Percentiles rank a stretch among this genome's conserved stretches.
Conservation (phyloP, 495 filamentous ascomycete genomes). For the Pyrenula massariospora region DNA sequence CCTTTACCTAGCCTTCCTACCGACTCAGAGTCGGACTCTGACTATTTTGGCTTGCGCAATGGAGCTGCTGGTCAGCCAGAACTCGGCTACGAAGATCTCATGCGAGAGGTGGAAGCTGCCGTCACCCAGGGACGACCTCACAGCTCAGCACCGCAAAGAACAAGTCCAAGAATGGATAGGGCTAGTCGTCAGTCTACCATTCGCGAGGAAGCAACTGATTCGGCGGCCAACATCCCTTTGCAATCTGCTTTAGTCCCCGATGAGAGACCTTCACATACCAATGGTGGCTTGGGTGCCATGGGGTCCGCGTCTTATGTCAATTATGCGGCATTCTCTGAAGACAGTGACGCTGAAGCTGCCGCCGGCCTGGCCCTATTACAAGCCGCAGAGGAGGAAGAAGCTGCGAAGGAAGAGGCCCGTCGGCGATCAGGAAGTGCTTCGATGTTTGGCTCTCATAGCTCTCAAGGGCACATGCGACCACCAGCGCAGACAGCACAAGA, state of each 20-base stretch:
- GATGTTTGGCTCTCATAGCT: slow-evolving; percentile 17
- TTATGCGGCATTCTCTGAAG: slow-evolving; percentile 50
- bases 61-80: slow-evolving; percentile 10
- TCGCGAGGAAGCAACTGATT: slow-evolving; percentile 9
- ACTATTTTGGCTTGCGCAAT: slow-evolving; percentile 11
- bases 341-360: slow-evolving; percentile 84
- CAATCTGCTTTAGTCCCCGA: slow-evolving; percentile 21
- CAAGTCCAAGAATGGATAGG: slow-evolving; percentile 13
- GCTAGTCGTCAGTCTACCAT: slow-evolving; percentile 11
- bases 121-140: slow-evolving; percentile 21
- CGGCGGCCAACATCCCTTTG: slow-evolving; percentile 3
- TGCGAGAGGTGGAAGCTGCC: slow-evolving; percentile 36
- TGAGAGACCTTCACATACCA: slow-evolving; percentile 34
- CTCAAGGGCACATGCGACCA: slow-evolving; percentile 12
- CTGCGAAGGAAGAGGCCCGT: slow-evolving; percentile 36
- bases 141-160: slow-evolving; percentile 13
- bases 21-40: slow-evolving; percentile 26
- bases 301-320: slow-evolving; percentile 32
- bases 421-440: slow-evolving; percentile 41
- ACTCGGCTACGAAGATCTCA: slow-evolving; percentile 28
- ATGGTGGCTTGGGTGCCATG: slow-evolving; percentile 39
- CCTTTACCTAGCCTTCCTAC: slow-evolving; percentile 49
- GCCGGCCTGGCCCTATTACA: slow-evolving; percentile 76
- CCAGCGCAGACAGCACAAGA: slow-evolving; percentile 19
- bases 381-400: slow-evolving; percentile 75